Conservation (phyloP, 1,284 basidiomycete species). For the Neolentinus lepideus region DNA sequence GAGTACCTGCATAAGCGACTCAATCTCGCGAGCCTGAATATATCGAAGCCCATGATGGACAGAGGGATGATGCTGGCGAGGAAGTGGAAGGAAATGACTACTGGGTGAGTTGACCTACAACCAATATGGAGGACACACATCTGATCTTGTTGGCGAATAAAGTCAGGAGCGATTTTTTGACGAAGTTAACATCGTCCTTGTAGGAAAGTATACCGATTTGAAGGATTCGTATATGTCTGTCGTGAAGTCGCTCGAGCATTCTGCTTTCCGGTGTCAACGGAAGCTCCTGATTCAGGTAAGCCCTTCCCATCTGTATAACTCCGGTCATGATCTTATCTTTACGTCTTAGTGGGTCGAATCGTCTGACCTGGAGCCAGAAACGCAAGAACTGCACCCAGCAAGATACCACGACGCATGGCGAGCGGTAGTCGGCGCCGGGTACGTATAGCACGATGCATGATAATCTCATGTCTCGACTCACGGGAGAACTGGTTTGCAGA, state of each 20-base stretch:
- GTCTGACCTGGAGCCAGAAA: slow-evolving; percentile 83
- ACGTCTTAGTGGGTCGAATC: slow-evolving; percentile 88
- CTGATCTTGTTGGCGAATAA: neutral
- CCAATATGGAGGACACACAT: neutral
- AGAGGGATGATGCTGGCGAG: slow-evolving; percentile 62
- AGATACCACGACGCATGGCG: slow-evolving; percentile 97
- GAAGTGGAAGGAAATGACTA: slow-evolving; percentile 83
- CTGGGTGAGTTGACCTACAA: slow-evolving; percentile 38
- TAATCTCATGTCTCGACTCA: slow-evolving; percentile 1
- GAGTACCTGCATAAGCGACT: slow-evolving; percentile 81
- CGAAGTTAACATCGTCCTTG: slow-evolving; percentile 84
- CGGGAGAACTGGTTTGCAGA: slow-evolving; percentile 30
- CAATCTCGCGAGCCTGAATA: slow-evolving; percentile 55
- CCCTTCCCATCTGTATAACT: slow-evolving; percentile 9
- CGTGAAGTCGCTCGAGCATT: slow-evolving; percentile 95
- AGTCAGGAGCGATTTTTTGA: slow-evolving; percentile 94
- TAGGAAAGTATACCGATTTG: slow-evolving; percentile 97
- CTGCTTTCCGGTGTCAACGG: slow-evolving; percentile 85
- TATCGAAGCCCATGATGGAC: slow-evolving; percentile 50
- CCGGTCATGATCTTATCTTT: slow-evolving; percentile 3
- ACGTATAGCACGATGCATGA: no score
- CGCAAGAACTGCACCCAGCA: slow-evolving; percentile 75
- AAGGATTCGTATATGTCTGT: slow-evolving; percentile 99
- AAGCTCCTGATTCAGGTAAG: slow-evolving; percentile 76
- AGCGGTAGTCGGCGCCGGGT: slow-evolving; percentile 86